Evolutionary conservation across 1,139 yeast species (phyloP).

Genomic region (Debaryomycetaceae sp.): DNA sequence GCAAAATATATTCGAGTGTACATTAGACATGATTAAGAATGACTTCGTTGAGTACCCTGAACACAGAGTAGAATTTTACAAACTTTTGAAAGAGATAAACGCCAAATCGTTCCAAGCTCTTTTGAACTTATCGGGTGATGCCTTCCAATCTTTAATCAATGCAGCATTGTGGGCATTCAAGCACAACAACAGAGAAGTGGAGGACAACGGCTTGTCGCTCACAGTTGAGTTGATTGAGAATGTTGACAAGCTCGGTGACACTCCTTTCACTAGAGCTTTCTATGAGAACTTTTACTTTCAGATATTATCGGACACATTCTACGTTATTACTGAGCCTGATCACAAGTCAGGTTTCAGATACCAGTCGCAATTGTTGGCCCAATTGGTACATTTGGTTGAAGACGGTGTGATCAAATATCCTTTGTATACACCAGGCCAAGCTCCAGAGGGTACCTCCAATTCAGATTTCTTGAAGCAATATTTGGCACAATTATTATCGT

Average conservation of each 20-base stretch:
- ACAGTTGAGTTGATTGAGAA: conserved; percentile 74
- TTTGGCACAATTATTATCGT: conserved; percentile 73
- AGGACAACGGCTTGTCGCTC: conserved; percentile 76
- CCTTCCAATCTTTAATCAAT: conserved; percentile 85
- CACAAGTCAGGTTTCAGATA: conserved; percentile 94
- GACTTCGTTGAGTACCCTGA: conserved; percentile 97
- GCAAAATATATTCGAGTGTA: conserved; percentile 90
- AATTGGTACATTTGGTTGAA: conserved; percentile 79
- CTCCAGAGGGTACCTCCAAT: conserved; percentile 82
- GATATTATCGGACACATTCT: conserved; percentile 86
- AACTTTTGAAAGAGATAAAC: conserved; percentile 81
- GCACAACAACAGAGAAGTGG: conserved; percentile 94
- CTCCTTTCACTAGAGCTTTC: conserved; percentile 79
- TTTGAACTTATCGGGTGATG: conserved; percentile 84
- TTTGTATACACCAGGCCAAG: conserved; percentile 68
- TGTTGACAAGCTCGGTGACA: conserved; percentile 72
- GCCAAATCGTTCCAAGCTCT: conserved; percentile 81
- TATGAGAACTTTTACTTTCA: conserved; percentile 87
- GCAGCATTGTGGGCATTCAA: conserved; percentile 98
- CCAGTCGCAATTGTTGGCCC: conserved; percentile 82
- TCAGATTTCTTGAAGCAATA: conserved; percentile 75
- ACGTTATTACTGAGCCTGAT: conserved; percentile 92
- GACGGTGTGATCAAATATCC: conserved; percentile 72
- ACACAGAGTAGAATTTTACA: conserved; percentile 94
- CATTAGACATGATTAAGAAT: conserved; percentile 90